A percentile compares a stretch with the other conserved stretches of the same genome.
phyloP scores from a whole-genome alignment of 768 basidiomycete species.

The Baorangia bicolor region DNA sequence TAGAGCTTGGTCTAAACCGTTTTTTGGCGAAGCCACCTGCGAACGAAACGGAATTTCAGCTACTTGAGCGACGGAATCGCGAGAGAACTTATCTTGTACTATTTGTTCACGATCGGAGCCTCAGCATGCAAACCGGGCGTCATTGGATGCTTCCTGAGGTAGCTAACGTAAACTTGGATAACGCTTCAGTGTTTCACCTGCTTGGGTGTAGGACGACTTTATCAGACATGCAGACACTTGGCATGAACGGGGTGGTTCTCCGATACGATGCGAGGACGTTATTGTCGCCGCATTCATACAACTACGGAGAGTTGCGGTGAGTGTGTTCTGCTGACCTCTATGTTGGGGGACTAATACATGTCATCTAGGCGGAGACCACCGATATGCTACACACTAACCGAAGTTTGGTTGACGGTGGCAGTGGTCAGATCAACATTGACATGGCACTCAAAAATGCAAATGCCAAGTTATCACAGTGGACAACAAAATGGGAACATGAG shows the following conservation, averaged over 20 bases:
- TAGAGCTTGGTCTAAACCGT: slow-evolving; percentile 78
- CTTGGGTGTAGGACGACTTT: slow-evolving; percentile 54
- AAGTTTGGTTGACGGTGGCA: slow-evolving; percentile 41
- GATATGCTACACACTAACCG: slow-evolving; percentile 64
- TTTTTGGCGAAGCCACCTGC: slow-evolving; percentile 53
- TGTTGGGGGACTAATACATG: not conserved
- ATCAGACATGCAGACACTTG: slow-evolving; percentile 66
- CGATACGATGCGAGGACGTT: slow-evolving; percentile 74
- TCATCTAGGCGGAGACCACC: slow-evolving; percentile 68
- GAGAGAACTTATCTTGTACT: slow-evolving; percentile 86
- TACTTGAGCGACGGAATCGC: slow-evolving; percentile 75
- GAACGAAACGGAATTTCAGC: slow-evolving; percentile 63
- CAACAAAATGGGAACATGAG: slow-evolving; percentile 66
- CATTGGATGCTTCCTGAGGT: slow-evolving; percentile 87
- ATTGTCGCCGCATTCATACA: slow-evolving; percentile 76
- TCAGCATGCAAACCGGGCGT: slow-evolving; percentile 83
- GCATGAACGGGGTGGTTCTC: slow-evolving; percentile 58
- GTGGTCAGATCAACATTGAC: slow-evolving; percentile 71
- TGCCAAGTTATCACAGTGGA: slow-evolving; percentile 69
- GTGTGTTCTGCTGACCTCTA: slow-evolving; percentile 26
- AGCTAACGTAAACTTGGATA: not conserved
- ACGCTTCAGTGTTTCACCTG: slow-evolving; percentile 11
- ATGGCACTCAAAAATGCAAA: slow-evolving; percentile 72
- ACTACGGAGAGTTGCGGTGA: slow-evolving; percentile 75
- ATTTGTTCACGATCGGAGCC: slow-evolving; percentile 82